Conservation (phyloP, 257 asterid genomes). For the Cynanchum wilfordii region DNA sequence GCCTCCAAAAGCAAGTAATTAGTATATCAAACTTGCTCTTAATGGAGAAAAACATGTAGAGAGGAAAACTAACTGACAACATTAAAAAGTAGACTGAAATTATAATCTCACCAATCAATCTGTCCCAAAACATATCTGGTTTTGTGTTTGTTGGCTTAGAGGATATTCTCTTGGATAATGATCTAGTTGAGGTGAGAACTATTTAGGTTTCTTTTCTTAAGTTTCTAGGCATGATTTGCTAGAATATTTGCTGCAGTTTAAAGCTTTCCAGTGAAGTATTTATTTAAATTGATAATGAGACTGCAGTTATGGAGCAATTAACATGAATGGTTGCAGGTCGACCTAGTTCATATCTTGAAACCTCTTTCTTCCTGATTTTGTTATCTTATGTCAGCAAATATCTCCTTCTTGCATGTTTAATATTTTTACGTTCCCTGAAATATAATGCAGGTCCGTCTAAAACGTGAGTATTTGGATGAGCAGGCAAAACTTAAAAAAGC, state of each 20-base stretch:
- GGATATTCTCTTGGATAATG: no score
- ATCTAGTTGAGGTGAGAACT: no score
- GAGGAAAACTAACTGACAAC: background rate
- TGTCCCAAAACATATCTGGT: no score
- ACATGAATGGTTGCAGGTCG: background rate
- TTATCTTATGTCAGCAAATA: background rate
- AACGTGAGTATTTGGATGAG: constrained; percentile 95
- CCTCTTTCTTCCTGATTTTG: background rate
- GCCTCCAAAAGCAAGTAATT: background rate
- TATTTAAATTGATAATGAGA: no score
- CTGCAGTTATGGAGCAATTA: no score
- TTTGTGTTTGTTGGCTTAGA: no score
- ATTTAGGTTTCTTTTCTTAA: no score
- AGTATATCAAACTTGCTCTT: background rate
- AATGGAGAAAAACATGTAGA: background rate
- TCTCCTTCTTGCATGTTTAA: background rate
- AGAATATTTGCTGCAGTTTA: no score
- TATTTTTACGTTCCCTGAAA: constrained; percentile 14
- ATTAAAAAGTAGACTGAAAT: no score
- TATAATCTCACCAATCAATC: background rate
- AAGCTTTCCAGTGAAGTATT: no score
- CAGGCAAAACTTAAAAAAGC: constrained; percentile 40
- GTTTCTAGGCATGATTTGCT: no score
- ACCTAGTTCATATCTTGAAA: background rate
- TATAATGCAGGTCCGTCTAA: constrained; percentile 76